Percentiles rank a stretch among this genome's conserved stretches.
These are phyloP conservation scores for Colletotrichum sp. DNA, from an alignment of 2,329 filamentous ascomycete genomes.

Conservation along the genomic window DNA sequence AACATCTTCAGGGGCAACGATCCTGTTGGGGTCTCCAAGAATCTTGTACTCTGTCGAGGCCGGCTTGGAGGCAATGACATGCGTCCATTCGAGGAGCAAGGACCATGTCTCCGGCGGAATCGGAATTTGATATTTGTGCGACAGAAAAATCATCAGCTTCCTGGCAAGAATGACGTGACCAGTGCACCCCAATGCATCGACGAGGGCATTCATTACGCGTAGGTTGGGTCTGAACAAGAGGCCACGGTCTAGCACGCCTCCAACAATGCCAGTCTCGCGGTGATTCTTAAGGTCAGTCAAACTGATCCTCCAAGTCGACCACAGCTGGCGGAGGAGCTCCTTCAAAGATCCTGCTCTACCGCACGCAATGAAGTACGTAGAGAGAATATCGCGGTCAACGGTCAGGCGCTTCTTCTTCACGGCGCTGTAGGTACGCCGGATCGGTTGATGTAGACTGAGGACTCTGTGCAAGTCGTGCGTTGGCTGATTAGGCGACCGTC, in stretches of 20 bases:
- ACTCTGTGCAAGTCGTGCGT: slow-evolving; percentile 12
- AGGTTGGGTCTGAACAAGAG: slow-evolving; percentile 64
- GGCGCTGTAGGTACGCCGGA: slow-evolving; percentile 14
- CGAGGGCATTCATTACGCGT: slow-evolving; percentile 68
- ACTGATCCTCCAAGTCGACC: background rate
- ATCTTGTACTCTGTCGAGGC: slow-evolving; percentile 39
- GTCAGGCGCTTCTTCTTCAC: background rate
- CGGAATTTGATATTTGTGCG: slow-evolving; percentile 60
- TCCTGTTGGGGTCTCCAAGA: slow-evolving; percentile 31
- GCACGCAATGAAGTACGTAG: slow-evolving; percentile 14
- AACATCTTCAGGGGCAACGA: slow-evolving; percentile 49
- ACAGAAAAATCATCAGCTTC: slow-evolving; percentile 66
- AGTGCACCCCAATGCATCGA: slow-evolving; percentile 72
- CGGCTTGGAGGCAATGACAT: slow-evolving; percentile 54
- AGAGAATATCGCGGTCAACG: slow-evolving; percentile 1
- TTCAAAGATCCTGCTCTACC: slow-evolving; percentile 6
- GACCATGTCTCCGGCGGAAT: slow-evolving; percentile 68
- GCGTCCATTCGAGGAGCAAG: slow-evolving; percentile 71
- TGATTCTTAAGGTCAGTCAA: slow-evolving; percentile 10
- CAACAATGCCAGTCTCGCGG: slow-evolving; percentile 29
- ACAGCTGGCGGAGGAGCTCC: background rate
- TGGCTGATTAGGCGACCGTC: slow-evolving; percentile 1
- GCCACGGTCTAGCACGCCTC: slow-evolving; percentile 41
- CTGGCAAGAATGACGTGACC: slow-evolving; percentile 65
- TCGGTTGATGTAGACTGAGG: slow-evolving; percentile 1